Evolutionary conservation across 2,329 filamentous ascomycete genomes (phyloP), one percentile per base, ranked within the genome.

Genomic region (Knufia fluminis): DNA sequence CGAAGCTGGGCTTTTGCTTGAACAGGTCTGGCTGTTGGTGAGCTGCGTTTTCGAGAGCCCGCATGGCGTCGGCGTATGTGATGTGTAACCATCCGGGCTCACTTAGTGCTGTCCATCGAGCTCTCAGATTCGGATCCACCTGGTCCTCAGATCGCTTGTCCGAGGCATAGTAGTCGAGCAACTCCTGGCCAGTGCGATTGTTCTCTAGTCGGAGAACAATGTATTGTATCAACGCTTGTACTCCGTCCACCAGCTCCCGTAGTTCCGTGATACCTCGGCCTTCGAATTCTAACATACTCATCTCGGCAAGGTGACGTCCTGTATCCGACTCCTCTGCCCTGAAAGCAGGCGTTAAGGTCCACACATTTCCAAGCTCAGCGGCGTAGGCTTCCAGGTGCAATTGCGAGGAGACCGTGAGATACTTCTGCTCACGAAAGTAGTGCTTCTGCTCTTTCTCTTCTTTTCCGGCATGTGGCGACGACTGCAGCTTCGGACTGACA

Each of bases 251-350:
- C 58, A 98, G 74, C 22, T 77, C 71, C 24, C 76, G 70, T 56
- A 95, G 73, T 55, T 80, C 71, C 41, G 85, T 75, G 36, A 83
- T 78, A 64, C 95, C 95, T 60, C 81, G 83, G 48, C 53, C 49
- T 66, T 98, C 92, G 14, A 83, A 90, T 68, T 98, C 92, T 2
- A 98, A 78, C 92, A 98, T 97, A 69, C 97, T 97, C 62, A 98
- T 97, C 63, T 98, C 92, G 70, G 88, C 95, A 53, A 98, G 73
- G 68, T 98, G 92, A 23, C 92, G 82, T 4, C 89, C 83, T 0
- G 92, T 97, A 62, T 97, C 90, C 67, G 89, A 96, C 63, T 82
- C 83, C 66, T 96, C 92, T 3, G 92, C 92, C 32, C 92, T 81
- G 63, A 98, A 98, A 0, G 89, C 94, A 2, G 92, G 92, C 3